These are phyloP conservation scores for Ilex aquifolium DNA, from an alignment of 257 asterid genomes.

Conservation along the genomic window DNA sequence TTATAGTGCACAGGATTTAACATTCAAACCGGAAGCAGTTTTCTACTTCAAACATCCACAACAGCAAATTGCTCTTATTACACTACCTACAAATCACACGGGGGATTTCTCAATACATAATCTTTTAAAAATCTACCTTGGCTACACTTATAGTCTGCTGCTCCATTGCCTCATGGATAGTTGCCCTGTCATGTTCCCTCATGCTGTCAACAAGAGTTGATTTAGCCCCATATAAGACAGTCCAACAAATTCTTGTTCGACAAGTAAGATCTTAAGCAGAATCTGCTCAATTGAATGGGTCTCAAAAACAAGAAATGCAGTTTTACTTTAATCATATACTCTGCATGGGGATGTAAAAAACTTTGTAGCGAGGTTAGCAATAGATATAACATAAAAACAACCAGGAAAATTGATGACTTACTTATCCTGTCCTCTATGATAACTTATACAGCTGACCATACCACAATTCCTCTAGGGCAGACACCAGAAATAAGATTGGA, in stretches of 20 bases:
- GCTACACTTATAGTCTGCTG: constrained; percentile 99
- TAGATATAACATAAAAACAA: not conserved
- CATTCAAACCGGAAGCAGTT: not conserved
- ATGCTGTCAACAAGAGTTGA: constrained; percentile 44
- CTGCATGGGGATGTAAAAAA: not conserved
- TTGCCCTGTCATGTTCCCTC: constrained; percentile 96
- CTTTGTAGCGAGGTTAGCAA: not conserved
- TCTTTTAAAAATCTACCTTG: constrained; percentile 47
- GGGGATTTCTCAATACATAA: not conserved
- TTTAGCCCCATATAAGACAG: not conserved
- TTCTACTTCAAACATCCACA: not conserved
- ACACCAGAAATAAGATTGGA: too few species aligned
- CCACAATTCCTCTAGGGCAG: too few species aligned
- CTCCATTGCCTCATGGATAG: constrained; percentile 99
- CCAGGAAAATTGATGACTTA: too few species aligned
- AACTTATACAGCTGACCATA: too few species aligned
- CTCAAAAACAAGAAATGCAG: not conserved
- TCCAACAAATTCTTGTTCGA: too few species aligned
- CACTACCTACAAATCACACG: not conserved
- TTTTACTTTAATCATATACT: not conserved
- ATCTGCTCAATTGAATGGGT: too few species aligned
- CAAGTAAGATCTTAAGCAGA: too few species aligned
- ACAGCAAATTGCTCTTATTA: not conserved
- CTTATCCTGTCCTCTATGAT: too few species aligned
- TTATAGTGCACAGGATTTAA: not conserved